These are phyloP conservation scores for Posidonia australis DNA, from an alignment of 106 monocot genomes.

Conservation along the genomic window DNA sequence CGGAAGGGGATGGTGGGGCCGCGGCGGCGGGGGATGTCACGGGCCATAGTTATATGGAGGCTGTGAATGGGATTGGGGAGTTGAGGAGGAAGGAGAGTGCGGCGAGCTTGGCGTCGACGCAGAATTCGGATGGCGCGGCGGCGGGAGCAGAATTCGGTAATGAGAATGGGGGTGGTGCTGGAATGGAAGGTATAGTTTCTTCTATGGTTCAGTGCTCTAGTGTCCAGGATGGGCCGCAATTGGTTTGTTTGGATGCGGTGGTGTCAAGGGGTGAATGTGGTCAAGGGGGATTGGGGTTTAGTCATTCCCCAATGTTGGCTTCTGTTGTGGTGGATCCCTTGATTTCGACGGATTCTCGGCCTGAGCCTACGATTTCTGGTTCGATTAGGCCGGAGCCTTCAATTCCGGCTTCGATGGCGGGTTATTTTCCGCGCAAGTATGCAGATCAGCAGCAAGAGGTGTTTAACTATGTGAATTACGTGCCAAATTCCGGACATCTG, in stretches of 20 bases:
- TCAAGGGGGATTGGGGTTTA: no score
- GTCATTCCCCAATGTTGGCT: no score
- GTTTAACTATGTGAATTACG: constrained; percentile 8
- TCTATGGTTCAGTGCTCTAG: not conserved
- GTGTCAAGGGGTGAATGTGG: no score
- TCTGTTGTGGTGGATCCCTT: not conserved
- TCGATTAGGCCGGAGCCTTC: not conserved
- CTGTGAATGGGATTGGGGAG: constrained; percentile 28
- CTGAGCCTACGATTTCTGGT: not conserved
- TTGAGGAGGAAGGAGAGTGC: constrained; percentile 11
- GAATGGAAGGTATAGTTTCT: not conserved
- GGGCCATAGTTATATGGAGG: constrained; percentile 38
- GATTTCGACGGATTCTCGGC: not conserved
- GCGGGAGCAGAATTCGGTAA: constrained; percentile 4
- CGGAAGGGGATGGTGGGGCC: not conserved
- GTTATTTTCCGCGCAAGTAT: constrained; percentile 18
- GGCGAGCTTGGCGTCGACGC: constrained; percentile 17
- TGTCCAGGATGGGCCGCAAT: not conserved
- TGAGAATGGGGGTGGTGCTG: constrained; percentile 2
- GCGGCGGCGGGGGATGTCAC: not conserved
- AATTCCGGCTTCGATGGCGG: not conserved
- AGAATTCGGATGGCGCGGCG: constrained; percentile 20
- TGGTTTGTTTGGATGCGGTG: constrained; percentile 5
- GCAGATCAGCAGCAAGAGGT: constrained; percentile 18
- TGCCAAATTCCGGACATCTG: constrained; percentile 4